phyloP scores from a whole-genome alignment of 2,329 filamentous ascomycete genomes.

The Cryphonectria carpinicola region DNA sequence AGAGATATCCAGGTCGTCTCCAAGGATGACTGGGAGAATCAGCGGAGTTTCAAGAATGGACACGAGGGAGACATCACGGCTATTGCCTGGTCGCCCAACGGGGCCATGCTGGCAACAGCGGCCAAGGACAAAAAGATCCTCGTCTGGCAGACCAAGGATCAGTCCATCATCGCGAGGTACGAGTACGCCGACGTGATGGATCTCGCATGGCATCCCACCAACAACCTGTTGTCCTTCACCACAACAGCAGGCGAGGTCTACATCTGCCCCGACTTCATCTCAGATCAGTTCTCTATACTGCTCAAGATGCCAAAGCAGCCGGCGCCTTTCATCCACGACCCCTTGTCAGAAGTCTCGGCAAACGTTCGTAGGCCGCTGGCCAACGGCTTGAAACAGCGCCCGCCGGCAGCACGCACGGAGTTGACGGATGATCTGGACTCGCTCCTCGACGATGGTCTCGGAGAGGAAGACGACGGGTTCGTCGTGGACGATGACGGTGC shows the following conservation, averaged over 20 bases:
- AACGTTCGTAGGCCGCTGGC: conserved; percentile 62
- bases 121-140: conserved; percentile 70
- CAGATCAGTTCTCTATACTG: conserved; percentile 59
- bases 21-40: conserved; percentile 86
- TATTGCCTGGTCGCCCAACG: conserved; percentile 92
- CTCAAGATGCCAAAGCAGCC: conserved; percentile 67
- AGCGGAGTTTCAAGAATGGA: conserved; percentile 76
- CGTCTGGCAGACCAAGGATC: conserved; percentile 89
- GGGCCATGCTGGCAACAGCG: conserved; percentile 77
- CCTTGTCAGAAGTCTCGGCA: conserved; percentile 69
- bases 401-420: conserved; percentile 23
- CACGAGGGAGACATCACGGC: conserved; percentile 87
- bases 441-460: conserved; percentile 64
- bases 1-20: conserved; percentile 86
- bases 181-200: conserved; percentile 85
- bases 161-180: conserved; percentile 76
- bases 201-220: conserved; percentile 85
- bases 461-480: conserved; percentile 72
- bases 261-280: conserved; percentile 76
- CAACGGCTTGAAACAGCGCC: conserved; percentile 59
- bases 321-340: conserved; percentile 85
- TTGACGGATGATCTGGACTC: conserved; percentile 74
- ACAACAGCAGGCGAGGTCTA: conserved; percentile 92
- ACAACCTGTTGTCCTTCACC: conserved; percentile 89
- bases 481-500: conserved; percentile 95